Conservation (phyloP, 2,329 filamentous ascomycete genomes). For the Alternaria dauci region DNA sequence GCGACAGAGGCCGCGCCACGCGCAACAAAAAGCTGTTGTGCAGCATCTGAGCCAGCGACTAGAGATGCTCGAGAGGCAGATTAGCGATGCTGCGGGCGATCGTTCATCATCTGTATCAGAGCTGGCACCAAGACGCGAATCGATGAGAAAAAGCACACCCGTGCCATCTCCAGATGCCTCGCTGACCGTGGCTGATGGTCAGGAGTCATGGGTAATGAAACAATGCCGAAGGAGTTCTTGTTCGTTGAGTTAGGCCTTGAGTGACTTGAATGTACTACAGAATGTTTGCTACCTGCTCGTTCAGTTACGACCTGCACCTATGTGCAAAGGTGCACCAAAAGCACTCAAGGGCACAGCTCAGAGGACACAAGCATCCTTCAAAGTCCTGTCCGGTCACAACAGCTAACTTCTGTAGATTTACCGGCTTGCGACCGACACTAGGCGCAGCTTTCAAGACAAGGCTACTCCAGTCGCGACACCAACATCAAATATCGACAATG, state of each 20-base stretch:
- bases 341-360: neutral
- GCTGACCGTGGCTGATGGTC: slow-evolving; percentile 26
- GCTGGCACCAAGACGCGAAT: slow-evolving; percentile 1
- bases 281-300: neutral
- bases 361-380: neutral
- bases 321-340: neutral
- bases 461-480: slow-evolving; percentile 32
- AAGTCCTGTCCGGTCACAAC: neutral
- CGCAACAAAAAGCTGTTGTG: slow-evolving; percentile 33
- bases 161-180: slow-evolving; percentile 25
- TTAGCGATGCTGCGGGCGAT: slow-evolving; percentile 13
- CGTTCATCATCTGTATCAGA: slow-evolving; percentile 10
- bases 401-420: slow-evolving; percentile 34
- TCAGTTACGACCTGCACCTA: neutral
- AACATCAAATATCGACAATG: slow-evolving; percentile 32
- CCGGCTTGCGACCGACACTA: slow-evolving; percentile 37
- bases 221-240: neutral
- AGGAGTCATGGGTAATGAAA: slow-evolving; percentile 29
- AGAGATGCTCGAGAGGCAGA: slow-evolving; percentile 37
- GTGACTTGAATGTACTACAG: neutral
- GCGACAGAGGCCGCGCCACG: slow-evolving; percentile 34
- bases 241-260: neutral
- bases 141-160: slow-evolving; percentile 2
- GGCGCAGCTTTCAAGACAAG: slow-evolving; percentile 34
- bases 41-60: slow-evolving; percentile 33